Evolutionary conservation across 169 alveolate species (phyloP).

Genomic region (Besnoitia besnoiti): DNA sequence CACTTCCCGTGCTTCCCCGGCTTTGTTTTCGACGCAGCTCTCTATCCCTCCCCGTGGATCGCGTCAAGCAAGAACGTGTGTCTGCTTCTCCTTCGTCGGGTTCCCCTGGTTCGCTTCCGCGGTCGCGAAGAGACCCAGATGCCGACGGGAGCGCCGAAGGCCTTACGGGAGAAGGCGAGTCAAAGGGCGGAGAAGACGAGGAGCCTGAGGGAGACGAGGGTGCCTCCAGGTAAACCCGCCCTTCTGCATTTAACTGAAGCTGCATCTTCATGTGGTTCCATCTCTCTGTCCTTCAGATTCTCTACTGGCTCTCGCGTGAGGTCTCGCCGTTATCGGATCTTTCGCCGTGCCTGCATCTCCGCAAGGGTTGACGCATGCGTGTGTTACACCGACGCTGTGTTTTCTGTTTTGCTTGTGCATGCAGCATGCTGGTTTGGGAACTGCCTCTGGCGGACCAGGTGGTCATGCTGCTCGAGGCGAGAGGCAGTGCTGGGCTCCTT

Average conservation of each 20-base stretch:
- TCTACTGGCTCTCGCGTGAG: background rate
- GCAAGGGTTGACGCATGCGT: too few species aligned
- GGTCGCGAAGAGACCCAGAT: background rate
- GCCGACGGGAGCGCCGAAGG: background rate
- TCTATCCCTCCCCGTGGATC: background rate
- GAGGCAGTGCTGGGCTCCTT: slow-evolving; percentile 52
- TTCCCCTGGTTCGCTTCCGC: background rate
- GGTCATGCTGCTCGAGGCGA: slow-evolving; percentile 32
- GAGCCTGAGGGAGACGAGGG: slow-evolving; percentile 38
- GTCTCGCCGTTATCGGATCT: background rate
- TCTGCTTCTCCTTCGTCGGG: background rate
- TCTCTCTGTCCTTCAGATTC: background rate
- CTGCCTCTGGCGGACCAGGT: slow-evolving; percentile 35
- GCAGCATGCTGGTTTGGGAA: slow-evolving; percentile 20
- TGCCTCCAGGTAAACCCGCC: background rate
- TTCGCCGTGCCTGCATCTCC: background rate
- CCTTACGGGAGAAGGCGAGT: background rate
- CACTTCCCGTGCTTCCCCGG: background rate
- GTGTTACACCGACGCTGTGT: background rate
- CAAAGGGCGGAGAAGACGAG: background rate
- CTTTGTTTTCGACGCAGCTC: background rate
- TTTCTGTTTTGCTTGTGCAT: background rate
- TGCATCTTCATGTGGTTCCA: background rate
- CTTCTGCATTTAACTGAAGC: background rate
- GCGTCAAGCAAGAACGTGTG: background rate